These are phyloP conservation scores for Sesbania bispinosa DNA, from an alignment of 306 rosid genomes.

Conservation along the genomic window DNA sequence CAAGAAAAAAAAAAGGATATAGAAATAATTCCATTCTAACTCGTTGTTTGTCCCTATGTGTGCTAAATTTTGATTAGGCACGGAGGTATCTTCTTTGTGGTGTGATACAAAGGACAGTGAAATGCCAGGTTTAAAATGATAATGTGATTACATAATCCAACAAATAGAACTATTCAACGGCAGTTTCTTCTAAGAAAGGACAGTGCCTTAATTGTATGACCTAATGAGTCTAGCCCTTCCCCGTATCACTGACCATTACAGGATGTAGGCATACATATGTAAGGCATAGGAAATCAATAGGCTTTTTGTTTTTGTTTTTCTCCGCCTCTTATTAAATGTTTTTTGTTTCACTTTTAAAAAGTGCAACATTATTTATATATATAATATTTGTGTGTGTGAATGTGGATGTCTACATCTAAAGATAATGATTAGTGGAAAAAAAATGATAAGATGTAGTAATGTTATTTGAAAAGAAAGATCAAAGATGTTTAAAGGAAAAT, in stretches of 20 bases:
- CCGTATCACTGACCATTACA: neutral
- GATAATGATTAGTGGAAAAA: no score
- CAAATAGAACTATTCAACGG: conserved; percentile 27
- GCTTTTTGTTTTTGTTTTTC: neutral
- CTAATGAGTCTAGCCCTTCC: neutral
- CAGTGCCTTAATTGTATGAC: conserved; percentile 2
- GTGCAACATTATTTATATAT: no score
- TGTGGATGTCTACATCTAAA: no score
- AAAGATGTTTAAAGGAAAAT: no score
- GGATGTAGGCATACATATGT: neutral
- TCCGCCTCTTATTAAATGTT: neutral
- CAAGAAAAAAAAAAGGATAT: neutral
- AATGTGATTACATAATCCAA: neutral
- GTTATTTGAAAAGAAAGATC: no score
- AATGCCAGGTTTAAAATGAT: conserved; percentile 10
- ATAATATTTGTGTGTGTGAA: no score
- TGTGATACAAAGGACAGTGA: conserved; percentile 16
- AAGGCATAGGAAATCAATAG: neutral
- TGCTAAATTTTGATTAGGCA: conserved; percentile 19
- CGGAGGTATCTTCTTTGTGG: conserved; percentile 20
- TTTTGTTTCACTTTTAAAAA: neutral
- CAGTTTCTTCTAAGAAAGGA: conserved; percentile 7
- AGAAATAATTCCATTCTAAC: neutral
- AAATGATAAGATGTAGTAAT: no score
- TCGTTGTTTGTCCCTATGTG: no score